Conservation (phyloP, 202 grass and related monocot species). For the Zoysia matrella region DNA sequence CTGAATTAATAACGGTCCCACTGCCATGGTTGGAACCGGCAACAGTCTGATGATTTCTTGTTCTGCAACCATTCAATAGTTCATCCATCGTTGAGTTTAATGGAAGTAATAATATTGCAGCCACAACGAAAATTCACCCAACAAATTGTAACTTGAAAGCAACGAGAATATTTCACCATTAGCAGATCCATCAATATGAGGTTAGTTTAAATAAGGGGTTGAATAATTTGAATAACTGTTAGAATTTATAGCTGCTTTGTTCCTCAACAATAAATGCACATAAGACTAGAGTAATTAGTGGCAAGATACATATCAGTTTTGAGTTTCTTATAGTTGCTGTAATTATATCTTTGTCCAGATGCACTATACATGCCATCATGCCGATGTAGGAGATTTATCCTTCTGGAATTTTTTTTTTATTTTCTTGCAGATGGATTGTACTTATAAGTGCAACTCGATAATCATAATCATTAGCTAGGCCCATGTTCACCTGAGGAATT, state of each 20-base stretch:
- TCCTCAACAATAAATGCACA: neutral
- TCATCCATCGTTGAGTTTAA: neutral
- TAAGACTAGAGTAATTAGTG: neutral
- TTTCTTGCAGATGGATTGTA: no score
- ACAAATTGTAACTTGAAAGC: neutral
- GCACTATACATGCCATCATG: no score
- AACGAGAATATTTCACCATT: neutral
- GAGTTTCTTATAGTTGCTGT: no score
- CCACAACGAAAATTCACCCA: neutral
- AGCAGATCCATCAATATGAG: neutral
- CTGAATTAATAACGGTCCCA: neutral
- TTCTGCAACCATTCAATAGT: slow-evolving; percentile 4
- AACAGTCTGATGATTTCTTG: neutral
- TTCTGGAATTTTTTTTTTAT: no score
- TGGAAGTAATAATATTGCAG: neutral
- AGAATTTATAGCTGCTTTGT: slow-evolving; percentile 2
- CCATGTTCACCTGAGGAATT: no score
- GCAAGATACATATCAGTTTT: neutral
- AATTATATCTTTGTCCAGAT: no score
- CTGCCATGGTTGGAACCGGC: neutral
- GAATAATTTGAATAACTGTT: neutral
- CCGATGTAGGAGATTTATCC: no score
- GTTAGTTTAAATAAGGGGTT: neutral
- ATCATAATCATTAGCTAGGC: no score
- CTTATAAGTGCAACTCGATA: no score